Conservation (phyloP, 257 asterid genomes). For the Solanum megistacrolobum region DNA sequence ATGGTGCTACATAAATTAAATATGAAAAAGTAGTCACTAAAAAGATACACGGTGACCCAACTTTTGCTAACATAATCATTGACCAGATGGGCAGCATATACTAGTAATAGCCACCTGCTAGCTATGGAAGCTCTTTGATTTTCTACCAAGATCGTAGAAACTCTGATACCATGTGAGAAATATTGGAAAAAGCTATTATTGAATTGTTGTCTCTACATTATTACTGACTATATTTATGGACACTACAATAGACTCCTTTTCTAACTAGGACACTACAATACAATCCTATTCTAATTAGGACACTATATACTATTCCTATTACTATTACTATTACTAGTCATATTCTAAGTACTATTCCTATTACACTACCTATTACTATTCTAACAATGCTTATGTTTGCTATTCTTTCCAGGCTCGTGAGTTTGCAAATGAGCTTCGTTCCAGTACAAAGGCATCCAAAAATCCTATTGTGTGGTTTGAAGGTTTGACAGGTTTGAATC, state of each 20-base stretch:
- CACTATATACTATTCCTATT: not conserved
- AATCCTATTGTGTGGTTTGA: slow-evolving; percentile 84
- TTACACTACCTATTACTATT: not conserved
- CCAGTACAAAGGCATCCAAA: slow-evolving; percentile 69
- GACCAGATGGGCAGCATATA: not conserved
- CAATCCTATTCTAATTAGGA: not conserved
- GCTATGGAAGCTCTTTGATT: not conserved
- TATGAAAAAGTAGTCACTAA: not conserved
- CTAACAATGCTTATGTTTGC: not conserved
- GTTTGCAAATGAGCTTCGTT: slow-evolving; percentile 95
- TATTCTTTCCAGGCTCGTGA: slow-evolving; percentile 77
- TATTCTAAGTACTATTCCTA: too few species aligned
- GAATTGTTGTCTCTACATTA: not conserved
- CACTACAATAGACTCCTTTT: not conserved
- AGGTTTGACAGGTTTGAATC: slow-evolving; percentile 55
- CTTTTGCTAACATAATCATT: not conserved
- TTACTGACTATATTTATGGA: not conserved
- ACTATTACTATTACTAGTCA: not conserved
- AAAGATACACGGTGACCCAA: not conserved
- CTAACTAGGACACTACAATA: not conserved
- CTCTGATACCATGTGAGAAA: not conserved
- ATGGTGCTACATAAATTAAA: not conserved
- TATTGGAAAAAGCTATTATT: too few species aligned
- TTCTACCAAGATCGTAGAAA: not conserved
- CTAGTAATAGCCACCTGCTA: not conserved